Evolutionary conservation across 2,329 filamentous ascomycete genomes (phyloP), one percentile per base, ranked within the genome.

Genomic region (Harringtonia aguacate): DNA sequence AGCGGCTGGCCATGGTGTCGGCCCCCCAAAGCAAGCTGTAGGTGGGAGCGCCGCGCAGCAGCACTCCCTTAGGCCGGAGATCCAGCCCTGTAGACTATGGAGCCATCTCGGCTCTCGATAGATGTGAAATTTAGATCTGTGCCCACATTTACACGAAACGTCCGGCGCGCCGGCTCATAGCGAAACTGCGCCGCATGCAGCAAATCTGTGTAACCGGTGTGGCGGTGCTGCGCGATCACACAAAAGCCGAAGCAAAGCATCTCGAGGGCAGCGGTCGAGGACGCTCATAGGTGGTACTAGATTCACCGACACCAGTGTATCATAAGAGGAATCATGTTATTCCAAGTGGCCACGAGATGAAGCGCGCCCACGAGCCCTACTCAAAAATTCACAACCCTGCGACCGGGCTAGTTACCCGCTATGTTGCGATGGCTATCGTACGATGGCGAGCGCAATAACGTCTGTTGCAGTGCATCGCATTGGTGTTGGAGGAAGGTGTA

Each of bases 11-110:
- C 22, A 64, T 86, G 40, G 65, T 79, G 48, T 66, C 66, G 41
- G 65, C 73, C 6, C 61, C 70, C 47, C 35, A 9, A 9, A 70
- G 77, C 51, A 85, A 83, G 66, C 60, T 82, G 56, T 82, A 67
- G 37, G 3, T 8, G 14, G 15, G 6, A 12, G 10, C 18, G 20
- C 21, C 20, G 31, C 6, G 31, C 10, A 12, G 31, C 6, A 33
- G 9, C n/a, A n/a, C n/a, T n/a, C n/a, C n/a, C n/a, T n/a, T n/a
- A n/a, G n/a, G n/a, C n/a, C n/a, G n/a, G n/a, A n/a, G n/a, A n/a
- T n/a, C n/a, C n/a, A n/a, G n/a, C n/a, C n/a, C n/a, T n/a, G n/a
- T n/a, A n/a, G n/a, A n/a, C n/a, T n/a, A n/a, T n/a, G n/a, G n/a
- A n/a, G n/a, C n/a, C n/a, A n/a, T n/a, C n/a, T n/a, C n/a, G n/a